Base-by-base conservation (phyloP, 2,329 filamentous ascomycete genomes). In the Neonectria ditissima region DNA sequence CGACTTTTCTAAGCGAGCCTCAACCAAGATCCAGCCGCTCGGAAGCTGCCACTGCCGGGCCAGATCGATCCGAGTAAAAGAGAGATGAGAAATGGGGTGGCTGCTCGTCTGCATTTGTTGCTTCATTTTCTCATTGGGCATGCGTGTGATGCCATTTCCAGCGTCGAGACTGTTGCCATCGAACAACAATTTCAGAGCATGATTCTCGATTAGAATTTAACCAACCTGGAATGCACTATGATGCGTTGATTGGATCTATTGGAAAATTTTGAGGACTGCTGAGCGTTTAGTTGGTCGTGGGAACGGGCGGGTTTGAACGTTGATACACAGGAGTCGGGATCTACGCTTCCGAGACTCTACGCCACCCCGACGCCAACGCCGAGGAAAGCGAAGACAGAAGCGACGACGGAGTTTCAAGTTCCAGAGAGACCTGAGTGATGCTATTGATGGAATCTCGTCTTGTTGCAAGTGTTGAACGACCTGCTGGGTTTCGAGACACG, bases 281-380 rank as follows among this genome's bases (percentile, higher is more conserved):
- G 37, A n/a, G 22, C 34, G 50, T 13, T 8, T 6, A n/a, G 34
- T 11, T 53, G 18, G 34, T 28, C 32, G 32, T 39, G 34, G n/a
- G 5, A 13, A 16, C 24, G 20, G n/a, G 20, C 10, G 18, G 20
- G 32, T 56, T 26, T 43, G 10, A 11, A 50, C 5, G 28, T 37
- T 55, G 47, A 59, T n/a, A 53, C 59, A n/a, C 10, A 56, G 43
- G 45, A 24, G 28, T 60, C 70, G 69, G 70, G 67, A 73, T 72
- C 70, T 65, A 28, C 69, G 47, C 58, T 73, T 65, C 69, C 69
- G 70, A 72, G 67, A 72, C 70, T 52, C 22, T 24, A 53, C 52
- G 55, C 61, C 39, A 37, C 69, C 28, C 60, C 48, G 55, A 62
- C 43, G 28, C 24, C 28, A 53, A 50, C 52, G 28, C 55, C 53